phyloP scores from a whole-genome alignment of 306 rosid species.

The Albizia julibrissin region DNA sequence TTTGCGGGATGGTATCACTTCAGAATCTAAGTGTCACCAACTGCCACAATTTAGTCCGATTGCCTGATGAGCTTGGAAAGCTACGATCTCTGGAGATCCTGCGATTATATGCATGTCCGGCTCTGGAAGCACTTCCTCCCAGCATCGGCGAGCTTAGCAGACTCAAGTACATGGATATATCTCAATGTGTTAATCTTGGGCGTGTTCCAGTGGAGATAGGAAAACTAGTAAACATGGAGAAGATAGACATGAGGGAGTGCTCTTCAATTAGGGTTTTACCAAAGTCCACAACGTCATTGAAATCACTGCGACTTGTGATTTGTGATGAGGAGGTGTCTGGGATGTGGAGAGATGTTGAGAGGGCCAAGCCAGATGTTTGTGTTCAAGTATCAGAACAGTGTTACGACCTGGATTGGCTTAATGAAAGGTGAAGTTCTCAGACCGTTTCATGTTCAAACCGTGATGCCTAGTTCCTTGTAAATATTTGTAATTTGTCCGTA shows the following conservation, averaged over 20 bases:
- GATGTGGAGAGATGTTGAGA: conserved; percentile 64
- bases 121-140: conserved; percentile 55
- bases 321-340: conserved; percentile 81
- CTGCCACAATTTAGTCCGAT: conserved; percentile 60
- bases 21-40: conserved; percentile 70
- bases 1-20: conserved; percentile 57
- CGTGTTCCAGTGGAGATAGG: conserved; percentile 64
- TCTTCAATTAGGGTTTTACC: conserved; percentile 57
- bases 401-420: conserved; percentile 75
- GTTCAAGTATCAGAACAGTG: conserved; percentile 66
- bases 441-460: not conserved
- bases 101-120: conserved; percentile 77
- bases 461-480: conserved; percentile 18
- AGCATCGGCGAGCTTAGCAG: conserved; percentile 50
- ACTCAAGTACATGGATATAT: conserved; percentile 70
- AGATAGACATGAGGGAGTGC: conserved; percentile 95
- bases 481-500: conserved; percentile 25
- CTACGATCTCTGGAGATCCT: conserved; percentile 56
- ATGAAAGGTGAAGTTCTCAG: conserved; percentile 42
- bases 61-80: conserved; percentile 62
- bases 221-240: conserved; percentile 56
- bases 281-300: conserved; percentile 47
- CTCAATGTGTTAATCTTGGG: conserved; percentile 68
- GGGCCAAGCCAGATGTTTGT: conserved; percentile 52
- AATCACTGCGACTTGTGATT: conserved; percentile 59